Conservation (phyloP, 2,329 filamentous ascomycete genomes). For the Trichoderma hamatum region DNA sequence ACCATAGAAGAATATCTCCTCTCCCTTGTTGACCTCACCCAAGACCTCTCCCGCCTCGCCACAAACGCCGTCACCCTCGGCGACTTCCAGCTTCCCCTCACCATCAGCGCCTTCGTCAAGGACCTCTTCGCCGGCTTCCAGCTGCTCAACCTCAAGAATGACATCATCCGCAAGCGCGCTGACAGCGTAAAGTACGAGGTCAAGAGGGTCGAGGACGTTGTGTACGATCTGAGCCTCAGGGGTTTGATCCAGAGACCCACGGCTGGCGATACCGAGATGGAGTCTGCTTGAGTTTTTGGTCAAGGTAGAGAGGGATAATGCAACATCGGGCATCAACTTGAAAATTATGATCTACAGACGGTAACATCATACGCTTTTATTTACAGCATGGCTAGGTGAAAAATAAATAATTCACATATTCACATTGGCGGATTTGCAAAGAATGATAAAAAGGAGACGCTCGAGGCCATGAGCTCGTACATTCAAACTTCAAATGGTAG, state of each 20-base stretch:
- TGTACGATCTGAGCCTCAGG: constrained; percentile 89
- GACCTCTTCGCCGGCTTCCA: constrained; percentile 96
- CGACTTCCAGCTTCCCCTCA: constrained; percentile 81
- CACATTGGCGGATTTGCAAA: background rate
- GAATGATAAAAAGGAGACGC: background rate
- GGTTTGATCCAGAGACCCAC: constrained; percentile 68
- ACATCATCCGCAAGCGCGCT: constrained; percentile 80
- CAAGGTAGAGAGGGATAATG: constrained; percentile 30
- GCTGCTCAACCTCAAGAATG: constrained; percentile 96
- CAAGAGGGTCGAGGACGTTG: constrained; percentile 97
- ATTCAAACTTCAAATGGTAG: background rate
- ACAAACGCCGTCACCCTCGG: constrained; percentile 90
- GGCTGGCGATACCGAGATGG: constrained; percentile 45
- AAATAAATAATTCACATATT: background rate
- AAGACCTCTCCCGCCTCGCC: constrained; percentile 87
- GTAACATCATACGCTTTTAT: background rate
- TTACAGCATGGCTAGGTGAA: background rate
- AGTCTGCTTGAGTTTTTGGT: constrained; percentile 31
- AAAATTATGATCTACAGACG: background rate
- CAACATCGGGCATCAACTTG: background rate
- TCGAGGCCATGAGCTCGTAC: background rate
- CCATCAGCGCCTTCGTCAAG: constrained; percentile 91
- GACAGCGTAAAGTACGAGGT: constrained; percentile 97
- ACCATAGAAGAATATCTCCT: constrained; percentile 97
- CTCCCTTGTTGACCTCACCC: constrained; percentile 81